Evolutionary conservation across 495 filamentous ascomycete genomes (phyloP).

Genomic region (Tetracladium marchalianum): DNA sequence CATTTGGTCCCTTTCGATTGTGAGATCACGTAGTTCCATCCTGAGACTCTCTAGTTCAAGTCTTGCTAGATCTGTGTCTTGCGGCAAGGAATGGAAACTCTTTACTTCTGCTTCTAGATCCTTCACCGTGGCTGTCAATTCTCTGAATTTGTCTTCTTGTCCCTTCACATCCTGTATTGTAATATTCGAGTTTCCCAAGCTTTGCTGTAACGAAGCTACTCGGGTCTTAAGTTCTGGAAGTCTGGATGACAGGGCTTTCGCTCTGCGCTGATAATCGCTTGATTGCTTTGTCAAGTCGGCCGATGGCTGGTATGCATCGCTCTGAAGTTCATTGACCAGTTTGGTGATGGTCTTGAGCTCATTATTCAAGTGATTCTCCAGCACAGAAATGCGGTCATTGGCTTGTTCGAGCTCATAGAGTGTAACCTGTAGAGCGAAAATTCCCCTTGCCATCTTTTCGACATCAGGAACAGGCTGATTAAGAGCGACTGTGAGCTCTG

Average conservation of each 20-base stretch:
- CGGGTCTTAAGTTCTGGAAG: conserved; percentile 42
- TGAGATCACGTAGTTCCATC: conserved; percentile 46
- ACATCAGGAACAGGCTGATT: conserved; percentile 25
- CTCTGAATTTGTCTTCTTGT: conserved; percentile 43
- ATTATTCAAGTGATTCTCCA: conserved; percentile 29
- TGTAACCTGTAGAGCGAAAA: conserved; percentile 29
- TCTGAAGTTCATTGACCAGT: conserved; percentile 26
- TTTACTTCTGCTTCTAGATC: conserved; percentile 47
- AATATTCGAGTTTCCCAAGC: conserved; percentile 8
- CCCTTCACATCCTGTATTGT: conserved; percentile 36
- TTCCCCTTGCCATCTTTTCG: conserved; percentile 23
- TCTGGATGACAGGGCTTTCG: conserved; percentile 47
- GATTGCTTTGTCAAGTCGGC: conserved; percentile 46
- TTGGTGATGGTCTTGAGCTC: conserved; percentile 20
- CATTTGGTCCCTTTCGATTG: conserved; percentile 50
- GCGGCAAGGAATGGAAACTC: conserved; percentile 59
- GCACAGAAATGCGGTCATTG: conserved; percentile 27
- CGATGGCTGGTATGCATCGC: conserved; percentile 39
- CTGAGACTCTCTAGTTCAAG: conserved; percentile 54
- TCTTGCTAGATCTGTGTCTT: conserved; percentile 55
- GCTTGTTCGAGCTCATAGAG: conserved; percentile 32
- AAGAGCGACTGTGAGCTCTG: conserved; percentile 25
- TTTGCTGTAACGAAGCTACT: conserved; percentile 20
- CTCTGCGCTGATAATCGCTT: conserved; percentile 48
- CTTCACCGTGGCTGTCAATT: conserved; percentile 37